Evolutionary conservation across 208 protist genomes (phyloP), one percentile per base, ranked within the genome.

Genomic region (Trypanosoma rangeli): DNA sequence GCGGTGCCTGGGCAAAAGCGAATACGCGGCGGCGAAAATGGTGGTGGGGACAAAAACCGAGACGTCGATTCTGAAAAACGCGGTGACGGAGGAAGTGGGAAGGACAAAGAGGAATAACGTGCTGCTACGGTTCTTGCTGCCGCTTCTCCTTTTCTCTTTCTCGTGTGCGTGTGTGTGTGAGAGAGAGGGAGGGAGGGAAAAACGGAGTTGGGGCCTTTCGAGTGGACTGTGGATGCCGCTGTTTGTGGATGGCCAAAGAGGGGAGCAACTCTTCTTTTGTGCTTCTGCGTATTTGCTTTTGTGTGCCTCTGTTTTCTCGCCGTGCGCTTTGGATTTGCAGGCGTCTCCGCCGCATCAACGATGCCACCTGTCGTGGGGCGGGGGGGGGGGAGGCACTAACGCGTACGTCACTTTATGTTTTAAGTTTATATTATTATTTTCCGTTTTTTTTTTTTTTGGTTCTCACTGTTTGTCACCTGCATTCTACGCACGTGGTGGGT

Each of bases 111-210:
- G 26, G 31, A 49, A 24, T 22, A 49, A 49, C 22, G 57, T 62
- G 37, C 5, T 18, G 22, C 57, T 10, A 26, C n/a, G n/a, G 20
- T 31, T 55, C 7, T 46, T 64, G 15, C 66, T 71, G 64, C 63
- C 50, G 49, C 57, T 73, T 5, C 64, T 60, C 8, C 33, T 72
- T 8, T 68, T 44, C 63, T 49, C 76, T 50, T 66, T 15, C 61
- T 20, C 67, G 29, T 78, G 46, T 63, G 50, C 58, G 52, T 69
- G 68, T 69, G 59, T 60, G 26, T 63, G 16, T 49, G 42, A 55
- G 46, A 39, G 46, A n/a, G 12, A 54, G 18, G 7, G 13, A 5
- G 12, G 26, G 12, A 46, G 13, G 15, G 3, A 16, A 18, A 46
- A 18, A 46, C n/a, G n/a, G 13, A 46, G 42, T 46, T 18, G 42